Evolutionary conservation across 331 rosid genomes (phyloP).

Genomic region (Acacia pycnantha): DNA sequence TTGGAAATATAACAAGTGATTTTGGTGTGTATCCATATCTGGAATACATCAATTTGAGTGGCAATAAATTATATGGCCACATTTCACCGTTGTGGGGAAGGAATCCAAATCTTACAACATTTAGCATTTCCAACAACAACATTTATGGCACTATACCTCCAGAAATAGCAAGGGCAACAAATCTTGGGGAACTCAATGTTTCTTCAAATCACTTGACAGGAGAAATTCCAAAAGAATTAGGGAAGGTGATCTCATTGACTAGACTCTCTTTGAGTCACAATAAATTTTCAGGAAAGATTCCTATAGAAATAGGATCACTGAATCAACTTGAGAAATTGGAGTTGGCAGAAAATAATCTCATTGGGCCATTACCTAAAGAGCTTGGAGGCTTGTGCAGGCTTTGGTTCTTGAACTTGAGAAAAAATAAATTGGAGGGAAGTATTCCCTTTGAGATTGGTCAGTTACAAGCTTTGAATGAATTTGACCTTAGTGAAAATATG

Average conservation of each 20-base stretch:
- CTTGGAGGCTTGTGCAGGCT: conserved; percentile 2
- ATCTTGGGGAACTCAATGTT: background rate
- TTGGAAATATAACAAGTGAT: background rate
- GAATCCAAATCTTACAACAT: background rate
- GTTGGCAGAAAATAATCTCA: conserved; percentile 23
- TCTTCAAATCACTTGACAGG: background rate
- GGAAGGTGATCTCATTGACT: background rate
- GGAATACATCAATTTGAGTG: background rate
- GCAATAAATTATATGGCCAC: conserved; percentile 1
- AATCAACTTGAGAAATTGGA: background rate
- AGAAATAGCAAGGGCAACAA: background rate
- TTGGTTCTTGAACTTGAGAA: conserved; percentile 40
- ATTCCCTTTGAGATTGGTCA: conserved; percentile 40
- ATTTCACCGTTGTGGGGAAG: conserved; percentile 14
- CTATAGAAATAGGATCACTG: conserved; percentile 23
- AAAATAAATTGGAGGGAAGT: conserved; percentile 31
- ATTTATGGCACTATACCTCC: conserved; percentile 3
- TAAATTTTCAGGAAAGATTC: background rate
- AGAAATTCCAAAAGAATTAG: background rate
- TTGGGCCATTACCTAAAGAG: conserved; percentile 14
- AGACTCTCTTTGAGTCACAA: background rate
- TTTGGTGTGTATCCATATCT: conserved; percentile 12
- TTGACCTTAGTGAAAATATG: background rate
- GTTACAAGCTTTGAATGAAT: conserved; percentile 16
- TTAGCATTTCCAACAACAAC: background rate